Base-by-base conservation (phyloP, 169 alveolate genomes). In the Cryptosporidium sp. region DNA sequence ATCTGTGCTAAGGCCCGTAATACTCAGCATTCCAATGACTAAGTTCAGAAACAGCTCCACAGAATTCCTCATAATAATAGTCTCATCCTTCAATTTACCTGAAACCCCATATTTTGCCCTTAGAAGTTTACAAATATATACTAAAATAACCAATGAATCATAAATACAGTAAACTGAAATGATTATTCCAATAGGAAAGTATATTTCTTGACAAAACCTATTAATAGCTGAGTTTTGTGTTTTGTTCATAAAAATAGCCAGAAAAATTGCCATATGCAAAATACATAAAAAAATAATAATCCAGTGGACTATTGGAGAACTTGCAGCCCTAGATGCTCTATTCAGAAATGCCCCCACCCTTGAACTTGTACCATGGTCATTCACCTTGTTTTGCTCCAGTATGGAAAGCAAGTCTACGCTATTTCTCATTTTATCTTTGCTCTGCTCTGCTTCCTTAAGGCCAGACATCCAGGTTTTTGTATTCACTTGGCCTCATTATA, bases 221-320 rank as follows among this genome's bases (percentile, higher is more conserved):
- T 37, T 9, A 45, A 23, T 1, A 21, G 12, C 26, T 9, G 35
- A 18, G 9, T 62, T 16, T 29, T 10, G 45, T 21, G 45, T n/a
- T 48, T 62, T 62, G 23, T 52, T n/a, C 21, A 62, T 80, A 8
- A 42, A 16, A 52, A 37, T 33, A 56, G n/a, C 18, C 23, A 52
- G 31, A 26, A 18, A 73, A 16, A 73, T 37, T 10, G 68, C 0
- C 39, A 60, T 29, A 39, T 73, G 86, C 26, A 80, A 26, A 60
- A 80, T 67, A 39, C 80, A 80, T 7, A 80, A 58, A 37, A 48
- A 44, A 45, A 80, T 80, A 26, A 80, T 29, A 29, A 80, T 16
- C 45, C 67, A 80, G 12, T 80, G 89, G 35, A 60, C 75, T n/a
- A 65, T 23, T 3, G 89, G 80, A 23, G 80, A 62, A 44, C 89